Base-by-base conservation (phyloP, 176 grass and related monocot genomes). In the Aegilops longissima region DNA sequence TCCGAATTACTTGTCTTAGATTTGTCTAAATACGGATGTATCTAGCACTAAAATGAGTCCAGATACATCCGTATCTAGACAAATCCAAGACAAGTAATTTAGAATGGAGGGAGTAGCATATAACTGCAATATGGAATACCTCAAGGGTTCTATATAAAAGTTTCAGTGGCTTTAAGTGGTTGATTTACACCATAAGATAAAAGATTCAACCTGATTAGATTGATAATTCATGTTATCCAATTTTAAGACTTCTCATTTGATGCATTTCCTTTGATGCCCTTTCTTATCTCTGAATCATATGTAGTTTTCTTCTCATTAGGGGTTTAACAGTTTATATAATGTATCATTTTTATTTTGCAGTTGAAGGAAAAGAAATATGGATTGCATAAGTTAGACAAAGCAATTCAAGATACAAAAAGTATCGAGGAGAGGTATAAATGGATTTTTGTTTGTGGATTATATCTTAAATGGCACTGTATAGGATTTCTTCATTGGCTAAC, bases 351-450 rank as follows among this genome's bases (percentile, higher is more conserved):
- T 61, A 29, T 80, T 86, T 83, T 59, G 38, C 87, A 94, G 94
- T 86, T 92, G 21, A 83, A 72, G 30, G 88, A 94, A 91, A 97
- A 87, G 92, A 97, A 92, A 87, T 77, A 36, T 79, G 80, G 70
- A 58, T 92, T 97, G 54, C 85, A 82, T 79, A 94, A 86, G 75
- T 84, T 97, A 62, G 88, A 92, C 72, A 92, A 82, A 90, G 77
- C 79, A 83, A 91, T 97, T 89, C 90, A 82, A 69, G 88, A 97
- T 82, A 91, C 80, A 49, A 94, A 97, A 81, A 82, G 70, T 70
- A n/a, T 81, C 21, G 90, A 97, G 70, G 54, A 59, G 87, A 97
- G 94, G 92, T 97, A 92, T 66, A 25, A n/a, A n/a, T 67, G 10
- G 12, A 58, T 82, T 59, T 75, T 61, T 79, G 20, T 56, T 79